Evolutionary conservation across 768 basidiomycete species (phyloP).

Genomic region (Saitozyma sp.): DNA sequence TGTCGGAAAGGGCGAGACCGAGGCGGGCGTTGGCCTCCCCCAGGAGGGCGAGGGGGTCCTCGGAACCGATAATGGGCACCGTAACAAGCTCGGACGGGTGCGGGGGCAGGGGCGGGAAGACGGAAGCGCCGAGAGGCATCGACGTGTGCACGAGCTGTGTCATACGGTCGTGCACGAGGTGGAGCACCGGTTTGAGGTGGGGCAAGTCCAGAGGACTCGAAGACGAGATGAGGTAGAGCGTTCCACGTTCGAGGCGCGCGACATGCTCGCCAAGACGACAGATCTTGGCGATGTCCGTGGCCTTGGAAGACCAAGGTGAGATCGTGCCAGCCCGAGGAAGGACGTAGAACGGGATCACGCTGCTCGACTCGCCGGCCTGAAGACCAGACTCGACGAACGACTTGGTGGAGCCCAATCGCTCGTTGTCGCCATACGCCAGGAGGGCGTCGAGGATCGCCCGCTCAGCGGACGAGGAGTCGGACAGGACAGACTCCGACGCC

Average conservation of each 20-base stretch:
- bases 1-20: conserved; percentile 83
- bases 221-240: conserved; percentile 63
- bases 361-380: conserved; percentile 17
- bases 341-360: conserved; percentile 64
- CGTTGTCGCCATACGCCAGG: conserved; percentile 80
- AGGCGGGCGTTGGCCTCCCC: conserved; percentile 74
- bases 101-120: conserved; percentile 59
- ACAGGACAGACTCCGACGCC: conserved; percentile 58
- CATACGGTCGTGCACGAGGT: conserved; percentile 92
- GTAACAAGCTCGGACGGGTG: conserved; percentile 68
- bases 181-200: conserved; percentile 62
- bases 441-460: conserved; percentile 67
- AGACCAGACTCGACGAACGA: conserved; percentile 45
- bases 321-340: conserved; percentile 84
- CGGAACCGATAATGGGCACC: conserved; percentile 62
- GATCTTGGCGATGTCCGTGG: conserved; percentile 86
- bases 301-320: conserved; percentile 99
- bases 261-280: conserved; percentile 75
- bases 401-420: conserved; percentile 36
- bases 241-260: conserved; percentile 83
- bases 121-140: conserved; percentile 60
- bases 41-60: conserved; percentile 65
- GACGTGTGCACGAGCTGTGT: conserved; percentile 72
- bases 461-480: conserved; percentile 55
- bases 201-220: conserved; percentile 55